A percentile compares a stretch with the other conserved stretches of the same genome.
phyloP scores from a whole-genome alignment of 345 rosid species.

The Hibiscus tridactylites region DNA sequence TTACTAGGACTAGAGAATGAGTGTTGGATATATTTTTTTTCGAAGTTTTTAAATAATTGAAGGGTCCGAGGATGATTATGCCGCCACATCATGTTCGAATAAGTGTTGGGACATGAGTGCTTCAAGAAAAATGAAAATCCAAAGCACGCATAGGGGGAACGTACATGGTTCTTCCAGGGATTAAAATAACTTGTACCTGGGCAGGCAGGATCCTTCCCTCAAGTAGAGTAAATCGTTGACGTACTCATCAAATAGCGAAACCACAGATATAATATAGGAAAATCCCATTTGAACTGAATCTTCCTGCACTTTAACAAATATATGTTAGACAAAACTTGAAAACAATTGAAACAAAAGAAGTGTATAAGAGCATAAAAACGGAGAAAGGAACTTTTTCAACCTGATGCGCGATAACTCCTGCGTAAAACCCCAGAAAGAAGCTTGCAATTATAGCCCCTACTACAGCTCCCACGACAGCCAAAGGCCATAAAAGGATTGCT shows the following conservation, averaged over 20 bases:
- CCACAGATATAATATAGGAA: constrained; percentile 52
- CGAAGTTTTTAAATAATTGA: neutral
- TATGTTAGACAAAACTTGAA: constrained; percentile 13
- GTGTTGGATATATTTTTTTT: neutral
- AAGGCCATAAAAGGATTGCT: constrained; percentile 75
- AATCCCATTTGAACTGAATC: constrained; percentile 60
- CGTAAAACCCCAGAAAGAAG: constrained; percentile 59
- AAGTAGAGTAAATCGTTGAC: constrained; percentile 75
- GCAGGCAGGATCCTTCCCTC: constrained; percentile 73
- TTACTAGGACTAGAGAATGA: neutral
- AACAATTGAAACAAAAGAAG: neutral
- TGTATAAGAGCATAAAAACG: neutral
- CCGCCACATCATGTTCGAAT: neutral
- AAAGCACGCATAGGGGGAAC: neutral
- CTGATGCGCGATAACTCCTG: constrained; percentile 70
- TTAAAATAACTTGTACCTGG: constrained; percentile 37
- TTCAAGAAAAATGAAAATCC: neutral
- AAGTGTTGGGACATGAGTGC: neutral
- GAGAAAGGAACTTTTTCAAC: constrained; percentile 20
- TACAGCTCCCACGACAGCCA: constrained; percentile 64
- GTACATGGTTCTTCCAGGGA: neutral
- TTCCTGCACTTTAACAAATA: constrained; percentile 40
- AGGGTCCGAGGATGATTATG: neutral
- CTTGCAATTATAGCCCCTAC: constrained; percentile 49
- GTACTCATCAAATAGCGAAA: constrained; percentile 69